These are phyloP conservation scores for Apiotrichum siamense DNA, from an alignment of 1,284 basidiomycete species.

Conservation along the genomic window DNA sequence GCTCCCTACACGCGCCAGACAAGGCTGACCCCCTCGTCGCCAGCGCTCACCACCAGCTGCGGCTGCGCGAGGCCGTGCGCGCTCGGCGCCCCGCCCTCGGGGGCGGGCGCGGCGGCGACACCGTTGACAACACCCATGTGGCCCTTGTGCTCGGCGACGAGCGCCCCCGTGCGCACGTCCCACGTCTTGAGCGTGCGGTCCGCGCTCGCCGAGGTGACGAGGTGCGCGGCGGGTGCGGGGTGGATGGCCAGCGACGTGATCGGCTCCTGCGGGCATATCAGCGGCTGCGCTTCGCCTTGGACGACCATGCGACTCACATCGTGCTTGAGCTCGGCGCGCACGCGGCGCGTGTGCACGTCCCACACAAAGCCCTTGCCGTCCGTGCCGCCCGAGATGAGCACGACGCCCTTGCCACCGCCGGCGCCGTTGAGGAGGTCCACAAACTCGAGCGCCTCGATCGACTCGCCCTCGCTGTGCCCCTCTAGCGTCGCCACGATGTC, in stretches of 20 bases:
- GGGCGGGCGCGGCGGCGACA: conserved; percentile 57
- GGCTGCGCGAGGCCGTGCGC: conserved; percentile 17
- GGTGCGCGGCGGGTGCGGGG: conserved; percentile 60
- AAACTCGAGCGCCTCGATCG: conserved; percentile 82
- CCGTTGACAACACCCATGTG: conserved; percentile 75
- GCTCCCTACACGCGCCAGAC: conserved; percentile 54
- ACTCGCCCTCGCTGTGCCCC: conserved; percentile 82
- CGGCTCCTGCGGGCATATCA: conserved; percentile 67
- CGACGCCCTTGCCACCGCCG: conserved; percentile 57
- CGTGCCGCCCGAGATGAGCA: conserved; percentile 75
- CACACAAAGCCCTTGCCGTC: conserved; percentile 92
- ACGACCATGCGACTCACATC: conserved; percentile 52
- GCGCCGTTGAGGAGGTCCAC: conserved; percentile 63
- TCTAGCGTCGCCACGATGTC: conserved; percentile 72
- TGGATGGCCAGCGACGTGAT: conserved; percentile 73
- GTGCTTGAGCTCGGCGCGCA: conserved; percentile 73
- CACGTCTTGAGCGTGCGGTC: conserved; percentile 84
- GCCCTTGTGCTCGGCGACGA: conserved; percentile 74
- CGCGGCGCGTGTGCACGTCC: conserved; percentile 79
- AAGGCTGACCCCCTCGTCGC: conserved; percentile 76
- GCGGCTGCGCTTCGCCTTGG: neutral
- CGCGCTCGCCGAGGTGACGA: conserved; percentile 75
- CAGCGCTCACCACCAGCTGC: conserved; percentile 66
- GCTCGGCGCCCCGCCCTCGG: conserved; percentile 38
- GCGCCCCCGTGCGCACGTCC: conserved; percentile 79